Base-by-base conservation (phyloP, 768 basidiomycete genomes). In the Boletus patriciae region DNA sequence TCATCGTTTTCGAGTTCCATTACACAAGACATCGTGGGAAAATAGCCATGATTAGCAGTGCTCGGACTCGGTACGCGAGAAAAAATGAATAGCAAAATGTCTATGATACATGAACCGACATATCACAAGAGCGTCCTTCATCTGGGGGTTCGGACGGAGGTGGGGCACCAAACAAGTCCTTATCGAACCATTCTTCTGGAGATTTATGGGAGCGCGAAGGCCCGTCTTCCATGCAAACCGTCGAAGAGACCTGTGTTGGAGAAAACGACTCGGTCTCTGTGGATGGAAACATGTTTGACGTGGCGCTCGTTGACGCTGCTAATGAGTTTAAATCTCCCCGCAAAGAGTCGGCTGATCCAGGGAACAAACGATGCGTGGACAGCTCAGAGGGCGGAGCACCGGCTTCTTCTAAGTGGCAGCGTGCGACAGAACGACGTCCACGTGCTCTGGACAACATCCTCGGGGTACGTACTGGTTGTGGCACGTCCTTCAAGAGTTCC, bases 1-100 rank as follows among this genome's bases (percentile, higher is more conserved):
- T 85, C 82, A 72, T 90, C 90, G 59, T 83, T 51, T 15, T 54
- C 61, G 41, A 41, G 55, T 44, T 66, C 67, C 71, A 71, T 66
- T 25, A 36, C 16, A 25, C 36, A 36, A 36, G 7, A 31, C 15
- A 33, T 27, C 56, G 64, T 69, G 67, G 46, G 61, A 69, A 68
- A 37, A 43, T n/a, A 8, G 15, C 19, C 34, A 34, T 19, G 10
- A 37, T 37, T 37, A 37, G 37, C 37, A 16, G 16, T 37, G 16
- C 37, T 18, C n/a, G 5, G 37, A 38, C 37, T 38, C 12, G 33
- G 29, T 11, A 13, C 34, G 15, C 34, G 0, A 3, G 6, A 37
- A 16, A 9, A 16, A 16, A 29, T 42, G 10, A 33, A 31, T 54
- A 42, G 37, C 18, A 18, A 37, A 37, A 18, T 3, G 44, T 29